phyloP scores from a whole-genome alignment of 108 stramenopile species.

The Cyclotella cryptica region DNA sequence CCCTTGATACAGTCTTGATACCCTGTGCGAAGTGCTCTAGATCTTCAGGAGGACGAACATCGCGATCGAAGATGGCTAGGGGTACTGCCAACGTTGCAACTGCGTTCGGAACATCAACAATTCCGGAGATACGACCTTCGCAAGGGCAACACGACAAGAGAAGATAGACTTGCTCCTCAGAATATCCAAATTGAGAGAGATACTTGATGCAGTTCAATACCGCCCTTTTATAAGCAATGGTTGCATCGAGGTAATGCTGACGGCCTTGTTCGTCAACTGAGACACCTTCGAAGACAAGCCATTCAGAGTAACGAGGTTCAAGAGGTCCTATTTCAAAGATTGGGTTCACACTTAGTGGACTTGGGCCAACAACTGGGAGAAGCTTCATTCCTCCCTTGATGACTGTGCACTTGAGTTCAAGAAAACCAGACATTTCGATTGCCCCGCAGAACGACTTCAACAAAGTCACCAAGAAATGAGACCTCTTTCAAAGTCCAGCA shows the following conservation, averaged over 20 bases:
- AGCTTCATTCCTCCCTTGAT: constrained; percentile 78
- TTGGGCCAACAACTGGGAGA: constrained; percentile 62
- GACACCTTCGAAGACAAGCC: constrained; percentile 76
- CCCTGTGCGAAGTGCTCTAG: constrained; percentile 58
- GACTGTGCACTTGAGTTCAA: constrained; percentile 63
- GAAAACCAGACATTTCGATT: constrained; percentile 64
- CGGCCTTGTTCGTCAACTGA: constrained; percentile 70
- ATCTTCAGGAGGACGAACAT: constrained; percentile 63
- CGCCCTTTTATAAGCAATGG: constrained; percentile 74
- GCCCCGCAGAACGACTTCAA: constrained; percentile 65
- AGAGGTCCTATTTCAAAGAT: constrained; percentile 77
- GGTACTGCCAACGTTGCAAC: constrained; percentile 67
- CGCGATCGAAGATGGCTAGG: constrained; percentile 71
- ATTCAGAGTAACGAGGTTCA: constrained; percentile 73
- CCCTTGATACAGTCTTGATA: constrained; percentile 43
- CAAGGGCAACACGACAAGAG: constrained; percentile 64
- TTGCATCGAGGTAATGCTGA: constrained; percentile 77
- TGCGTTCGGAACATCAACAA: constrained; percentile 76
- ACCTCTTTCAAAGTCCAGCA: not conserved
- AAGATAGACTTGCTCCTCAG: constrained; percentile 73
- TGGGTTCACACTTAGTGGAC: constrained; percentile 63
- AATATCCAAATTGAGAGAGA: constrained; percentile 68
- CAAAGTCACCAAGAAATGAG: not conserved
- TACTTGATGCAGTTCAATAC: constrained; percentile 76
- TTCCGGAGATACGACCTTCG: constrained; percentile 71